A percentile compares a stretch with the other conserved stretches of the same genome.
Conservation (phyloP, 2,329 filamentous ascomycete genomes). For the Colletotrichum echinochloae region DNA sequence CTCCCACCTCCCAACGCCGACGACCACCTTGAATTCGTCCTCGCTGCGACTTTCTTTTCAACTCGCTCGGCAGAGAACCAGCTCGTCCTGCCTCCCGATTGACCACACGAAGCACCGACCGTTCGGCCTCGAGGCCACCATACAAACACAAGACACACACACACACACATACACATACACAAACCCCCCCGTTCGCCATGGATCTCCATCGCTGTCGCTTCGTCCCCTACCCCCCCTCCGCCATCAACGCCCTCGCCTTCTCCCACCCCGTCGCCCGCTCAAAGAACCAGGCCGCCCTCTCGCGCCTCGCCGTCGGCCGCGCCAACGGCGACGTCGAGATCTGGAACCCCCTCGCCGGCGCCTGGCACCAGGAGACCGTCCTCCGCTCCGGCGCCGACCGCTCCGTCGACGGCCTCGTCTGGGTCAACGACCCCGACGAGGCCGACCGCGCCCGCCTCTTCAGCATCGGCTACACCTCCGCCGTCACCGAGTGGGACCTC, state of each 20-base stretch:
- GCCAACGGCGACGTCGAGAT: slow-evolving; percentile 98
- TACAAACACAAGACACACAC: slow-evolving; percentile 10
- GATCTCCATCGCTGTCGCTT: slow-evolving; percentile 98
- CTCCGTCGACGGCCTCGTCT: slow-evolving; percentile 90
- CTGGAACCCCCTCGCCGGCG: slow-evolving; percentile 87
- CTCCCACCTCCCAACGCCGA: neutral
- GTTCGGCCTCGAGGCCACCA: slow-evolving; percentile 26
- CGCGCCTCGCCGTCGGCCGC: slow-evolving; percentile 88
- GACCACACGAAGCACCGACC: slow-evolving; percentile 19
- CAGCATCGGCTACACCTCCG: slow-evolving; percentile 93
- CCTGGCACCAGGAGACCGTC: slow-evolving; percentile 91
- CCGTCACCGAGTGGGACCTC: slow-evolving; percentile 95
- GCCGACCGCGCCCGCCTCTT: slow-evolving; percentile 83
- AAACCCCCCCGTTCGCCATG: slow-evolving; percentile 64
- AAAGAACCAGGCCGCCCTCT: slow-evolving; percentile 62
- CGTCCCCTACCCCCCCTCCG: slow-evolving; percentile 88
- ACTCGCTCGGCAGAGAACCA: neutral
- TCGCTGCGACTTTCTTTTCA: neutral
- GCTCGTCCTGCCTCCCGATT: slow-evolving; percentile 14
- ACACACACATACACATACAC: neutral
- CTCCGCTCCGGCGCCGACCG: slow-evolving; percentile 86
- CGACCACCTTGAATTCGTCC: neutral
- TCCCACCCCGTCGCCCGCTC: slow-evolving; percentile 74
- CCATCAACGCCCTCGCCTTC: slow-evolving; percentile 95
- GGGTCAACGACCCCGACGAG: slow-evolving; percentile 88